Base-by-base conservation (phyloP, 2,329 filamentous ascomycete species). In the Hawksworthiomyces lignivorus region DNA sequence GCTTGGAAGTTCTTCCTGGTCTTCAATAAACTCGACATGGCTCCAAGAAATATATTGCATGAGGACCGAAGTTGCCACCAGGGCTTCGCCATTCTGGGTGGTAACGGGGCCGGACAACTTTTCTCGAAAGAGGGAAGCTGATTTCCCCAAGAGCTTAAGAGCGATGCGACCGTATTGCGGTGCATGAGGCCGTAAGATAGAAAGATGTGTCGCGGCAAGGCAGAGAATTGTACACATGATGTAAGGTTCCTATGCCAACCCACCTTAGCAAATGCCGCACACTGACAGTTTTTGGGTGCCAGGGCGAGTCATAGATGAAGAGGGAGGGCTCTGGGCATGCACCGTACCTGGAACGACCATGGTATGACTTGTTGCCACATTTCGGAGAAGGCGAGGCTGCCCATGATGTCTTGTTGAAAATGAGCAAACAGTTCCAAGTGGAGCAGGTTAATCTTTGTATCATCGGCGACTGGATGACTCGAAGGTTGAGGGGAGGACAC, bases 351-450 rank as follows among this genome's bases (percentile, higher is more conserved):
- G 41, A 61, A 57, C 7, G 54, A 49, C 7, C 53, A 47, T 36
- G 51, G 52, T 10, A 57, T 37, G 31, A 57, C 50, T 4, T 47
- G 43, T 2, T 48, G 46, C 57, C 58, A 61, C 10, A 58, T 44
- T 14, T 52, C 46, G 15, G 44, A 26, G 39, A 59, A 59, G 30
- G 52, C 43, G 15, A 60, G 48, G 9, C 53, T 58, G 11, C 47
- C 43, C 5, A 49, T 36, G 14, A 54, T 57, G 15, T 43, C 28
- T 11, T 50, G 47, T 19, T 56, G 50, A 35, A 57, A 60, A 45
- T 60, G 56, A 44, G 57, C 47, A 43, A 61, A 54, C 21, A 61
- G 50, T 36, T 60, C 55, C 43, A 61, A 48, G 35, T 61, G 56
- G 14, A 59, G 38, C 5, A 59, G 43, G 34, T 57, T 59, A 35